These are phyloP conservation scores for Aspergillus avenaceus DNA, from an alignment of 495 filamentous ascomycete genomes.

Conservation along the genomic window DNA sequence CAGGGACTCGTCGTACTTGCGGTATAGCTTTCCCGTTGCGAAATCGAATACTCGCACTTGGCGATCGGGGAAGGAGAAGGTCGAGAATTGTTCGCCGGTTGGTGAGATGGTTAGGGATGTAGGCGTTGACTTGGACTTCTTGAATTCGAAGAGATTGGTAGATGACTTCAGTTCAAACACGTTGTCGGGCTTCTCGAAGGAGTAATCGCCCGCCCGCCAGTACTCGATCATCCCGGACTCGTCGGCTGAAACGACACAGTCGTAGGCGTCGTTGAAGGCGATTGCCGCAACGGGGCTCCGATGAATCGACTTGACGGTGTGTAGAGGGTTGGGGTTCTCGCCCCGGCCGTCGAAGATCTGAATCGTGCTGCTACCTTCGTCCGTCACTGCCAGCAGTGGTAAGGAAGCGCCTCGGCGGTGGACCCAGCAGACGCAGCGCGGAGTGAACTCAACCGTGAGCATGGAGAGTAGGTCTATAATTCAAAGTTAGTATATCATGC, in stretches of 20 bases:
- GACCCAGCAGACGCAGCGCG: slow-evolving; percentile 87
- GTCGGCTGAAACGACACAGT: slow-evolving; percentile 87
- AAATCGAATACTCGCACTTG: slow-evolving; percentile 93
- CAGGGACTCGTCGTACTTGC: slow-evolving; percentile 92
- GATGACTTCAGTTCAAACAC: slow-evolving; percentile 90
- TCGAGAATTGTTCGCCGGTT: slow-evolving; percentile 77
- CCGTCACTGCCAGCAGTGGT: slow-evolving; percentile 86
- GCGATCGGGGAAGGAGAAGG: slow-evolving; percentile 89
- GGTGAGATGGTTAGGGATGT: slow-evolving; percentile 84
- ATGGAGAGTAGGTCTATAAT: slow-evolving; percentile 71
- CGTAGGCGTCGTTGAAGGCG: slow-evolving; percentile 81
- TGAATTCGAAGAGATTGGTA: slow-evolving; percentile 95
- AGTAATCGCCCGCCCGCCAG: slow-evolving; percentile 70
- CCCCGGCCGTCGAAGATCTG: slow-evolving; percentile 86
- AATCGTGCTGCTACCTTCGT: slow-evolving; percentile 65
- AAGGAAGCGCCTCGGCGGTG: slow-evolving; percentile 83
- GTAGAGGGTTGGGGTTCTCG: slow-evolving; percentile 67
- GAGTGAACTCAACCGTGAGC: slow-evolving; percentile 66
- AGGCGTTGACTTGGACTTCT: slow-evolving; percentile 84
- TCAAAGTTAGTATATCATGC: background rate
- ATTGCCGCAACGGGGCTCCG: slow-evolving; percentile 74
- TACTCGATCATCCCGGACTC: slow-evolving; percentile 96
- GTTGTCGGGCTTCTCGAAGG: slow-evolving; percentile 85
- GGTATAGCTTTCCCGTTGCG: slow-evolving; percentile 76
- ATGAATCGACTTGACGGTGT: slow-evolving; percentile 72